phyloP scores from a whole-genome alignment of 2,329 filamentous ascomycete genomes.

The Fusarium domesticum region DNA sequence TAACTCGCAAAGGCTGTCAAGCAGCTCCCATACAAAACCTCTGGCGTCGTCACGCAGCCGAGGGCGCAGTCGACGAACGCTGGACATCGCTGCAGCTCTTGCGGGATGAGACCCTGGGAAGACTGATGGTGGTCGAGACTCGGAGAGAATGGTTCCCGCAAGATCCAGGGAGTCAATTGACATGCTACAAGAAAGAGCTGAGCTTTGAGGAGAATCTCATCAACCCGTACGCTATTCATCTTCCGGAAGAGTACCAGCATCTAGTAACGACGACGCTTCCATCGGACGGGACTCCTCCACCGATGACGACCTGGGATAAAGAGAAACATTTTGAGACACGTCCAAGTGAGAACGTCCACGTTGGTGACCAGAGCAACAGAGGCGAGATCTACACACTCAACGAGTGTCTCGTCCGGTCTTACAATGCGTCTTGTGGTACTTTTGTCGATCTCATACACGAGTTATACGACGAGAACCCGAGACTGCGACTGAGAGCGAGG shows the following conservation, averaged over 20 bases:
- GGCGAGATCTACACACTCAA: constrained; percentile 47
- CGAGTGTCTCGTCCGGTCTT: constrained; percentile 53
- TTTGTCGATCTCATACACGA: constrained; percentile 56
- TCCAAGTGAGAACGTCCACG: constrained; percentile 39
- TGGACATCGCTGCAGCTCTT: constrained; percentile 67
- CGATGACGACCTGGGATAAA: constrained; percentile 32
- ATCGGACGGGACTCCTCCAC: constrained; percentile 1
- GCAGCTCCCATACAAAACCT: constrained; percentile 42
- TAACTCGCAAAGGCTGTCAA: constrained; percentile 38
- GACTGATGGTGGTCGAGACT: constrained; percentile 62
- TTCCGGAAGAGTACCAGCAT: constrained; percentile 8
- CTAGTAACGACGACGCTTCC: background rate
- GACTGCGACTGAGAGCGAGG: constrained; percentile 43
- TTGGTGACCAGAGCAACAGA: constrained; percentile 42
- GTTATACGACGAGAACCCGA: constrained; percentile 28
- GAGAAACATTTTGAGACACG: constrained; percentile 29
- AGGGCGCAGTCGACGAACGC: constrained; percentile 70
- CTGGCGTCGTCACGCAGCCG: constrained; percentile 64
- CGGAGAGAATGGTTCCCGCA: constrained; percentile 62
- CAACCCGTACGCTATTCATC: background rate
- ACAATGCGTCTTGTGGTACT: constrained; percentile 50
- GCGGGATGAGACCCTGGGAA: constrained; percentile 56
- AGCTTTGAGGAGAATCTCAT: constrained; percentile 33
- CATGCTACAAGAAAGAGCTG: constrained; percentile 62
- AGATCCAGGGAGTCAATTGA: constrained; percentile 57